Conservation (phyloP, 371 early-diverging fungal genomes). For the Sanchytrium tribonematis region DNA sequence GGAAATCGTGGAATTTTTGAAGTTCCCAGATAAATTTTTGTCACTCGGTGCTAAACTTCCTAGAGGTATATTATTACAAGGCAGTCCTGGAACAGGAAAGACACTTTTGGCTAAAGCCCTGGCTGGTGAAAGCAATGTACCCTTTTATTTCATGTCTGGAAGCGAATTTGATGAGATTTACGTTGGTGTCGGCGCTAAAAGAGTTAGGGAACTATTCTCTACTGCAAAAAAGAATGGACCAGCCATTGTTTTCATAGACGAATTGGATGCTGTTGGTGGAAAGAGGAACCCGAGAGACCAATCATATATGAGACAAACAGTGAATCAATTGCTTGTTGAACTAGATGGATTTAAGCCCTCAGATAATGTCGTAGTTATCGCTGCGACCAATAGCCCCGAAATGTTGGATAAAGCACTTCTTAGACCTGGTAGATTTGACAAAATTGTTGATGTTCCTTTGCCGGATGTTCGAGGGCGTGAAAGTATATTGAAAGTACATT, state of each 20-base stretch:
- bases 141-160: conserved; percentile 89
- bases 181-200: conserved; percentile 85
- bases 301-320: conserved; percentile 71
- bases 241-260: conserved; percentile 97
- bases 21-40: conserved; percentile 62
- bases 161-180: conserved; percentile 93
- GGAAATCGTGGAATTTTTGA: conserved; percentile 78
- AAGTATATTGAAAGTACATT: conserved; percentile 67
- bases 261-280: conserved; percentile 90
- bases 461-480: conserved; percentile 87
- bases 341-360: conserved; percentile 79
- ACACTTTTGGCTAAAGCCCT: conserved; percentile 55
- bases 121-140: conserved; percentile 63
- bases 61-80: conserved; percentile 65
- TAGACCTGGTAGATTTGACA: conserved; percentile 92
- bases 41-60: conserved; percentile 80
- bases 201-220: conserved; percentile 43
- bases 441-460: conserved; percentile 71
- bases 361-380: conserved; percentile 84
- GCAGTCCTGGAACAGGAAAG: conserved; percentile 99
- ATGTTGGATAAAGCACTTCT: conserved; percentile 84
- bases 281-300: conserved; percentile 79
- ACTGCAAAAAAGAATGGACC: conserved; percentile 82
- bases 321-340: conserved; percentile 84
- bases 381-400: conserved; percentile 97